Percentiles rank a stretch among this genome's conserved stretches.
These are phyloP conservation scores for Syzygium syzygioides DNA, from an alignment of 441 rosid genomes.

Conservation along the genomic window DNA sequence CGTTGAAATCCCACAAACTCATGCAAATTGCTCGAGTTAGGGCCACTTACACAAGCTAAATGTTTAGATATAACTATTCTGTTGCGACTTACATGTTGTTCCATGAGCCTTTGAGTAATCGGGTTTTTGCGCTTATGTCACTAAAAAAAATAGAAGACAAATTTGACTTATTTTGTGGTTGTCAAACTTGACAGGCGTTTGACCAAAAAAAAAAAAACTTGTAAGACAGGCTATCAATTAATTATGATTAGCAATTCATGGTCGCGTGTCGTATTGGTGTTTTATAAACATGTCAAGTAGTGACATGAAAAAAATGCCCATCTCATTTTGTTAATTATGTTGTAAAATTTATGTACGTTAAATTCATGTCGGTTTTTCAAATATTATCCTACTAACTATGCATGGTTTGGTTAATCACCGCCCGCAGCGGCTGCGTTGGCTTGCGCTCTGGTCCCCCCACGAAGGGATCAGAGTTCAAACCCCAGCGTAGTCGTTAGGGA, in stretches of 20 bases:
- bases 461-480: no score
- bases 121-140: not conserved
- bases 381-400: not conserved
- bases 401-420: no score
- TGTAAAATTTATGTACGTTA: not conserved
- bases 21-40: not conserved
- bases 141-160: not conserved
- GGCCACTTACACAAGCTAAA: not conserved
- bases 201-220: not conserved
- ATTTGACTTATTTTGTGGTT: not conserved
- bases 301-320: not conserved
- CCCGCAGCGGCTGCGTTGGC: no score
- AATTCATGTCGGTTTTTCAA: not conserved
- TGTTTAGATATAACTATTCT: not conserved
- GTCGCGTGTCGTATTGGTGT: not conserved
- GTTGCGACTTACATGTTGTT: not conserved
- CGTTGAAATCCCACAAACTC: not conserved
- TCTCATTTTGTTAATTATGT: not conserved
- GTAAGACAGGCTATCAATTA: not conserved
- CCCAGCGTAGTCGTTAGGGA: no score
- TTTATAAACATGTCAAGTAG: not conserved
- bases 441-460: no score
- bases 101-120: not conserved
- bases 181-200: not conserved
- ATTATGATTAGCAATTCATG: rapidly evolving